These are phyloP conservation scores for Porogramme epimiltina DNA, from an alignment of 1,284 basidiomycete genomes.

Conservation along the genomic window DNA sequence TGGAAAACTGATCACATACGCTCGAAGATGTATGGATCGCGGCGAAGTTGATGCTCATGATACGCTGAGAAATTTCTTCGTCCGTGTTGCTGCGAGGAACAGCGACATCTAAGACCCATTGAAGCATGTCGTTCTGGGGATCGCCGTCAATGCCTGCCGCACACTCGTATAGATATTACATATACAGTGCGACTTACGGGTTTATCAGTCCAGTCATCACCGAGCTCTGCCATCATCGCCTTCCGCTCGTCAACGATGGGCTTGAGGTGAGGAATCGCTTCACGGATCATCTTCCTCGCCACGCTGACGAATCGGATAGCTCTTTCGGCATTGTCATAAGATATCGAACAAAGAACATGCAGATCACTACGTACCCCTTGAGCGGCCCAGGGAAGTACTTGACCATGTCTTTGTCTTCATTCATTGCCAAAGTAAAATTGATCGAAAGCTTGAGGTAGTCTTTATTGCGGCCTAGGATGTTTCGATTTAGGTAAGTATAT, in stretches of 20 bases:
- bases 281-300: slow-evolving; percentile 1
- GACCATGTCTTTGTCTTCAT: neutral
- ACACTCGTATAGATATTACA: neutral
- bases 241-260: slow-evolving; percentile 24
- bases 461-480: neutral
- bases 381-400: neutral
- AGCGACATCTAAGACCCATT: slow-evolving; percentile 28
- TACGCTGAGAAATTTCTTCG: too few relatives aligned
- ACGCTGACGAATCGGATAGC: neutral
- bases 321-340: too few relatives aligned
- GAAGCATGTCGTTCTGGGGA: slow-evolving; percentile 34
- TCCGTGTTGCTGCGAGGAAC: too few relatives aligned
- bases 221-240: slow-evolving; percentile 6
- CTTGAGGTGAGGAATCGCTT: slow-evolving; percentile 5
- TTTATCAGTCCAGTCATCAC: slow-evolving; percentile 8
- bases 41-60: slow-evolving; percentile 27
- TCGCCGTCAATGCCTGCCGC: too few relatives aligned
- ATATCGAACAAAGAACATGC: too few relatives aligned
- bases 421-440: neutral
- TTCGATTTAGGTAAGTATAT: neutral
- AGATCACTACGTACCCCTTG: too few relatives aligned
- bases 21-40: slow-evolving; percentile 35
- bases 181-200: slow-evolving; percentile 1
- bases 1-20: slow-evolving; percentile 13
- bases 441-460: neutral